Evolutionary conservation across 2,329 filamentous ascomycete genomes (phyloP).

Genomic region (Aspergillus neotritici): DNA sequence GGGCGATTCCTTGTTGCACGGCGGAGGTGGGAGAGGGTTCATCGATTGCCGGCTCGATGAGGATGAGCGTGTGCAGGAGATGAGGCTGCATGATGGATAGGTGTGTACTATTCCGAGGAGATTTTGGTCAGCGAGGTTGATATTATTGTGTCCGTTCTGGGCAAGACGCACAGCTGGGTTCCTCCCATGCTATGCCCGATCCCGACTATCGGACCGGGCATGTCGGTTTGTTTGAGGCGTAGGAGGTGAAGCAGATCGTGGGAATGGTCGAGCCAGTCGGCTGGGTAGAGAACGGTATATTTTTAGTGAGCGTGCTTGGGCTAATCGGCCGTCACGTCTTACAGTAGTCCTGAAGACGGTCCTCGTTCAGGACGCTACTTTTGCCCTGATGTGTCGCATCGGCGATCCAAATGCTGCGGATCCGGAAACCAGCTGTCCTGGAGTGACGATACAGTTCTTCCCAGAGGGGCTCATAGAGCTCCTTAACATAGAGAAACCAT

Average conservation of each 20-base stretch:
- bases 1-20: conserved; percentile 1
- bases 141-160: no score
- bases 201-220: conserved; percentile 59
- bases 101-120: conserved; percentile 37
- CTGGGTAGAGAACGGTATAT: conserved; percentile 26
- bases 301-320: no score
- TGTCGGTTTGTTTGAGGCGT: conserved; percentile 24
- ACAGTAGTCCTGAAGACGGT: conserved; percentile 63
- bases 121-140: not conserved
- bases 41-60: conserved; percentile 57
- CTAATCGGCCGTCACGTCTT: not conserved
- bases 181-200: conserved; percentile 83
- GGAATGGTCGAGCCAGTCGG: conserved; percentile 71
- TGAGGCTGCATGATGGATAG: conserved; percentile 69
- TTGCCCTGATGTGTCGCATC: conserved; percentile 73
- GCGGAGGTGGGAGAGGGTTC: conserved; percentile 9
- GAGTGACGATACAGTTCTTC: conserved; percentile 61
- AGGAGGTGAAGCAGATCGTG: conserved; percentile 64
- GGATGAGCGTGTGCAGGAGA: conserved; percentile 63
- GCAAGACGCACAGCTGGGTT: conserved; percentile 47
- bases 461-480: conserved; percentile 75
- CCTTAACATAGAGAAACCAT: no score
- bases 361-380: conserved; percentile 67
- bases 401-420: conserved; percentile 75
- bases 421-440: conserved; percentile 52